phyloP scores from a whole-genome alignment of 306 rosid species.

The Cajanus cajan region DNA sequence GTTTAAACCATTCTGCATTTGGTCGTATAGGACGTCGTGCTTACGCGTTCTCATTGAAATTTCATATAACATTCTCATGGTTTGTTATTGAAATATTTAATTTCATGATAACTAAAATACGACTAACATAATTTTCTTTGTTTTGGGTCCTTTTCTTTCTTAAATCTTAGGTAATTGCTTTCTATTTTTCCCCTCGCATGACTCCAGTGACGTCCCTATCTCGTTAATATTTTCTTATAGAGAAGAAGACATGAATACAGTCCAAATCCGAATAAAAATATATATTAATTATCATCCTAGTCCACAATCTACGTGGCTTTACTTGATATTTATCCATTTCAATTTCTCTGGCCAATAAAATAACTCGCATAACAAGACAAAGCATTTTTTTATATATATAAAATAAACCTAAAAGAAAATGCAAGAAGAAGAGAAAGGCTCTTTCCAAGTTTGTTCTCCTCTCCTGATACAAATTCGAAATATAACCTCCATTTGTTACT shows the following conservation, averaged over 20 bases:
- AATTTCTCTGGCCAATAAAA: background rate
- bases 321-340: background rate
- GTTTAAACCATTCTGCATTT: background rate
- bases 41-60: background rate
- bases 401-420: no score
- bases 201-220: slow-evolving; percentile 10
- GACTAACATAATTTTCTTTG: background rate
- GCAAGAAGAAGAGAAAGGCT: no score
- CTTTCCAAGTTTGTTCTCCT: no score
- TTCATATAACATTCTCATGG: background rate
- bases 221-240: background rate
- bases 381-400: no score
- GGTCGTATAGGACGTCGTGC: background rate
- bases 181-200: no score
- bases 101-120: background rate
- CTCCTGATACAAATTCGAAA: background rate
- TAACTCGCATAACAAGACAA: no score
- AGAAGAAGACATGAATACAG: background rate
- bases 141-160: background rate
- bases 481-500: background rate
- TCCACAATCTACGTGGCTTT: background rate
- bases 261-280: background rate
- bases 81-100: background rate
- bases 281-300: background rate
- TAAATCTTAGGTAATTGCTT: background rate